Evolutionary conservation across 495 filamentous ascomycete genomes (phyloP).

Genomic region (Corynascus novoguineensis): DNA sequence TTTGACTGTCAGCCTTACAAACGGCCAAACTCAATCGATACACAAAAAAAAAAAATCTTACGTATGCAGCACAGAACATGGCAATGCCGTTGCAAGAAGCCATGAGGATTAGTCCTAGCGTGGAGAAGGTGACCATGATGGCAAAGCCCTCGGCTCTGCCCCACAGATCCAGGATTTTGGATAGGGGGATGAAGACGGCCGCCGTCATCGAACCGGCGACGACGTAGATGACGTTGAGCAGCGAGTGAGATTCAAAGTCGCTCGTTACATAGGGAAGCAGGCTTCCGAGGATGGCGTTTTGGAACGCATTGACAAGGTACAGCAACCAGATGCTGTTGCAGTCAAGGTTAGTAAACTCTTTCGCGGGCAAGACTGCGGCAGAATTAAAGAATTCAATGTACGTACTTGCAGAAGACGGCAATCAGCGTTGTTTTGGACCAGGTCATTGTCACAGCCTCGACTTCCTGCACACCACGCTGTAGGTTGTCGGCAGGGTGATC

Average conservation of each 20-base stretch:
- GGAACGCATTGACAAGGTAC: conserved; percentile 36
- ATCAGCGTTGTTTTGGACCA: conserved; percentile 39
- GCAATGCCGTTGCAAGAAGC: conserved; percentile 26
- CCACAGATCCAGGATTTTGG: conserved; percentile 32
- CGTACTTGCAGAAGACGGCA: conserved; percentile 35
- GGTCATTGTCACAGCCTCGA: conserved; percentile 38
- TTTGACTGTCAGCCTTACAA: background rate
- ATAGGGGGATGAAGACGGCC: conserved; percentile 27
- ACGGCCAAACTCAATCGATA: background rate
- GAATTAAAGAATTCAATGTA: background rate
- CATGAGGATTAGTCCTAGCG: conserved; percentile 29
- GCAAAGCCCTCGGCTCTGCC: conserved; percentile 30
- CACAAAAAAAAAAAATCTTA: background rate
- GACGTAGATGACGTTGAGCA: conserved; percentile 48
- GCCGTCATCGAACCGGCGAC: conserved; percentile 28
- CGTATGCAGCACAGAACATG: conserved; percentile 24
- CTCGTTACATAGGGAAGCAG: conserved; percentile 40
- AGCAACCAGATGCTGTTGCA: conserved; percentile 27
- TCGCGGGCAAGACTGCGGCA: background rate
- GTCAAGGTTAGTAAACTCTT: conserved; percentile 1
- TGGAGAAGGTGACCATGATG: conserved; percentile 19
- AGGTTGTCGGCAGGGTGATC: conserved; percentile 5
- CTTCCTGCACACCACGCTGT: conserved; percentile 38
- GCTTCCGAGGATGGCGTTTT: conserved; percentile 29
- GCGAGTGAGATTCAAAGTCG: conserved; percentile 49